Evolutionary conservation across 73 alveolate genomes (phyloP).

Genomic region (Paraurostyla sp.): DNA sequence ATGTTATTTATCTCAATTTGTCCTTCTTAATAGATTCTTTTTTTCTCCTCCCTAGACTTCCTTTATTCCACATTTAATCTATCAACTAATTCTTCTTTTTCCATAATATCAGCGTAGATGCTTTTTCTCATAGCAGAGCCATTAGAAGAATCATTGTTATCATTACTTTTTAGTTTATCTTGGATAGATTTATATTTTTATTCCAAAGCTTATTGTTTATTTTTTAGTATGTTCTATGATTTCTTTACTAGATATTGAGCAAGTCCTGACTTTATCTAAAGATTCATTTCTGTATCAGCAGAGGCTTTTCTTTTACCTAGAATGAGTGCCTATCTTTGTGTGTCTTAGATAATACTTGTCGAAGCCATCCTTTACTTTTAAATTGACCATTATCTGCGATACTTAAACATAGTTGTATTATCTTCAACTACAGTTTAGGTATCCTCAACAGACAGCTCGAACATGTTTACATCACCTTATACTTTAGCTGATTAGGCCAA

Average conservation of each 20-base stretch:
- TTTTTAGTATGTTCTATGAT: not conserved
- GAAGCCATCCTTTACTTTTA: no score
- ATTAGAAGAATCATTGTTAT: no score
- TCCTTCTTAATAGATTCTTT: no score
- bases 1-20: not conserved
- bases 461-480: constrained; percentile 2
- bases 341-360: no score
- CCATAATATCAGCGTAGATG: no score
- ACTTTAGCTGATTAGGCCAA: no score
- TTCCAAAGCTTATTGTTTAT: not conserved
- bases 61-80: no score
- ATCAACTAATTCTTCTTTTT: no score
- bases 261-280: constrained; percentile 3
- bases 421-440: not conserved
- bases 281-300: constrained; percentile 24
- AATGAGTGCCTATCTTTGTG: no score
- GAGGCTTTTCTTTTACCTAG: constrained; percentile 39
- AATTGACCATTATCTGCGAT: constrained; percentile 28
- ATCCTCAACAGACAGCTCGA: not conserved
- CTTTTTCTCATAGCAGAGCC: no score
- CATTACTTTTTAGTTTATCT: no score
- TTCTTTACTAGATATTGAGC: constrained; percentile 8
- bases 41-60: no score
- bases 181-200: not conserved
- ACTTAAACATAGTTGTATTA: not conserved